phyloP scores from a whole-genome alignment of 805 yeast genomes.

The Zygoascus ofunaensis region DNA sequence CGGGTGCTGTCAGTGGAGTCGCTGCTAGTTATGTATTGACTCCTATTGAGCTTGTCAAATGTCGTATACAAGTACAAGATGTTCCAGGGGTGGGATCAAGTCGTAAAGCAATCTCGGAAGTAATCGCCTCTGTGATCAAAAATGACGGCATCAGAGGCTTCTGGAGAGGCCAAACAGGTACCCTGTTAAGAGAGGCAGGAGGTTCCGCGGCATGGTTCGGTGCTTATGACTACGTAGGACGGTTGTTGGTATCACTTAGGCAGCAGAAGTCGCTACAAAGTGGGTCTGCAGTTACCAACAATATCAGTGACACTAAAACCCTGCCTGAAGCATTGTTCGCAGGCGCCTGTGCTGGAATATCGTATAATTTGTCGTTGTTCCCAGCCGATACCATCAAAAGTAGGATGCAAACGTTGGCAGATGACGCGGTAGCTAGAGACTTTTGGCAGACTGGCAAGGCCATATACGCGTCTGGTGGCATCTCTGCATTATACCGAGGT shows the following conservation, averaged over 20 bases:
- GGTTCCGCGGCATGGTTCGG: constrained; percentile 96
- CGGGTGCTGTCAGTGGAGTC: constrained; percentile 80
- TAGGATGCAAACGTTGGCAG: constrained; percentile 60
- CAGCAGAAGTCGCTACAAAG: not conserved
- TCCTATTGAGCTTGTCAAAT: constrained; percentile 86
- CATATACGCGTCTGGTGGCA: constrained; percentile 46
- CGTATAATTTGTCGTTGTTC: constrained; percentile 69
- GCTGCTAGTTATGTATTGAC: constrained; percentile 76
- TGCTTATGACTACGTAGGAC: constrained; percentile 54
- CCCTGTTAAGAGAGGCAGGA: constrained; percentile 71
- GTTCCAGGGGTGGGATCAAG: constrained; percentile 15
- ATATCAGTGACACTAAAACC: constrained; percentile 12
- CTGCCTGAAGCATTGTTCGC: constrained; percentile 53
- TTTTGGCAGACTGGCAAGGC: constrained; percentile 33
- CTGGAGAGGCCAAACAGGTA: constrained; percentile 82
- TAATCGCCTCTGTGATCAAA: constrained; percentile 35
- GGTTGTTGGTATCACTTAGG: constrained; percentile 2
- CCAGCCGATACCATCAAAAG: constrained; percentile 91
- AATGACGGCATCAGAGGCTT: constrained; percentile 59
- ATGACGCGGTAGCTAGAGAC: constrained; percentile 20
- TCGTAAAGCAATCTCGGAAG: constrained; percentile 21
- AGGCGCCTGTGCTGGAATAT: constrained; percentile 82
- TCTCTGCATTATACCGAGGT: constrained; percentile 72
- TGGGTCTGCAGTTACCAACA: constrained; percentile 5
- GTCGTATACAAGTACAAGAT: constrained; percentile 69